Evolutionary conservation across 2,329 filamentous ascomycete genomes (phyloP).

Genomic region (Aspergillus ruber): DNA sequence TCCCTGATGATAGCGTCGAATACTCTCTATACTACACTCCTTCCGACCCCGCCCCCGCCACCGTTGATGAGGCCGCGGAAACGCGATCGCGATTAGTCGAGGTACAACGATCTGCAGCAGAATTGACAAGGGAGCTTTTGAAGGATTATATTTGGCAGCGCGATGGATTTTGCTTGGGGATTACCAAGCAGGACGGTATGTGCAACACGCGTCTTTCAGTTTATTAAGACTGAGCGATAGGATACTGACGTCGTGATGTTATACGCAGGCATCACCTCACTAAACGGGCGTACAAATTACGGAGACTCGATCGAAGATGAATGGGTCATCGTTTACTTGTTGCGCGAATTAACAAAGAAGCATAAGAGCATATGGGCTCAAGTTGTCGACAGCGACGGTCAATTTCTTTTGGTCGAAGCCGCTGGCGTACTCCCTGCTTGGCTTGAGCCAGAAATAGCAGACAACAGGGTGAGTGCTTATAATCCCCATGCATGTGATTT

Average conservation of each 20-base stretch:
- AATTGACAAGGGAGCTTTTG: conserved; percentile 59
- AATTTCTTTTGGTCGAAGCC: conserved; percentile 91
- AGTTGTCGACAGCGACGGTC: conserved; percentile 80
- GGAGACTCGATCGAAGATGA: conserved; percentile 95
- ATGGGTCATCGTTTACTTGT: conserved; percentile 88
- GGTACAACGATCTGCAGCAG: conserved; percentile 62
- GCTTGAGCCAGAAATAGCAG: conserved; percentile 85
- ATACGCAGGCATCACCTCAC: conserved; percentile 45
- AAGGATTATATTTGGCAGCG: conserved; percentile 93
- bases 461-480: conserved; percentile 55
- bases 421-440: conserved; percentile 80
- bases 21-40: conserved; percentile 73
- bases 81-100: conserved; percentile 59
- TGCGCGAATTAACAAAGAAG: conserved; percentile 70
- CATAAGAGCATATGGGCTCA: conserved; percentile 74
- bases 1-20: conserved; percentile 79
- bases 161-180: conserved; percentile 66
- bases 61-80: conserved; percentile 47
- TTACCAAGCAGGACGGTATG: conserved; percentile 55
- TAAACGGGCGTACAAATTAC: conserved; percentile 76
- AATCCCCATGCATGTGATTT: not conserved
- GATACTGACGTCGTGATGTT: conserved; percentile 4
- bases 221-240: not conserved
- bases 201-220: not conserved
- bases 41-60: conserved; percentile 46